Evolutionary conservation across 257 asterid genomes (phyloP).

Genomic region (Petrea volubilis): DNA sequence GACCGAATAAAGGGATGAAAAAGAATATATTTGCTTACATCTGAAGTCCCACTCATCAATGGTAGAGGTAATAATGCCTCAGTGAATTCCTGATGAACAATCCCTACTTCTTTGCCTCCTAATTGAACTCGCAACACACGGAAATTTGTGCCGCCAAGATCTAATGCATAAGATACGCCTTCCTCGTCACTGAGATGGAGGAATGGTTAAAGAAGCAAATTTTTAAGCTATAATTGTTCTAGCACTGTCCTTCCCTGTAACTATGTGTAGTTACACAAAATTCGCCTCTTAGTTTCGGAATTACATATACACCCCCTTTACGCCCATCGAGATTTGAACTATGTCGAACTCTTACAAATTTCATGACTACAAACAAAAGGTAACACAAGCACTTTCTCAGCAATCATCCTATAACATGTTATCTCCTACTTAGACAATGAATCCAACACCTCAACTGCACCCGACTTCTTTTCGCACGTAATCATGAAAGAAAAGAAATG

Average conservation of each 20-base stretch:
- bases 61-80: conserved; percentile 90
- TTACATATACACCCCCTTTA: too few relatives aligned
- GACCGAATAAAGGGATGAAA: background rate
- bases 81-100: conserved; percentile 73
- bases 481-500: background rate
- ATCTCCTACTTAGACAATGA: background rate
- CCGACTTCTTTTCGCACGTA: background rate
- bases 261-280: too few relatives aligned
- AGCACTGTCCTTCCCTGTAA: too few relatives aligned
- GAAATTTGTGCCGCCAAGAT: conserved; percentile 96
- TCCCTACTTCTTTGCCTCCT: conserved; percentile 69
- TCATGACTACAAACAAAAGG: background rate
- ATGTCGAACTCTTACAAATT: background rate
- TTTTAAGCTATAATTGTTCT: conserved; percentile 12
- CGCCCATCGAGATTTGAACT: too few relatives aligned
- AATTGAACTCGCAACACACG: conserved; percentile 88
- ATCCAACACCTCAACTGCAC: background rate
- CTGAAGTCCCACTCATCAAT: conserved; percentile 71
- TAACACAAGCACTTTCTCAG: background rate
- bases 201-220: conserved; percentile 10
- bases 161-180: conserved; percentile 89
- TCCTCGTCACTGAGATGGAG: conserved; percentile 62
- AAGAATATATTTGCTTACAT: conserved; percentile 36
- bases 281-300: too few relatives aligned
- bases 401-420: background rate